phyloP scores from a whole-genome alignment of 2,329 filamentous ascomycete species.

The Orbilia oligospora region DNA sequence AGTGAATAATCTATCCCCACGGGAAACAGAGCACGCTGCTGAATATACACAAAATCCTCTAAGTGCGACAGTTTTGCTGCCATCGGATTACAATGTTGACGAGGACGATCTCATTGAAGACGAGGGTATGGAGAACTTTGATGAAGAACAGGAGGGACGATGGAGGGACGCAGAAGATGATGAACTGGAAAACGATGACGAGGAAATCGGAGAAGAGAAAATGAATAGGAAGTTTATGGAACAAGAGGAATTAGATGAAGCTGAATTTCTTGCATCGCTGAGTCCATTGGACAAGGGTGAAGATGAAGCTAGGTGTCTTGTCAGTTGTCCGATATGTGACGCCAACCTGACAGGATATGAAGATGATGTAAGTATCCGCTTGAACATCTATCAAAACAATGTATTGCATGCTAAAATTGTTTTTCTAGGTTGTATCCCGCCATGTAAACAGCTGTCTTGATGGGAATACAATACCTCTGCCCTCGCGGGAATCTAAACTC shows the following conservation, averaged over 20 bases:
- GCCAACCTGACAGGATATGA: slow-evolving; percentile 60
- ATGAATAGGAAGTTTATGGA: slow-evolving; percentile 77
- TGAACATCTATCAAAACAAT: slow-evolving; percentile 63
- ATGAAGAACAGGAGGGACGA: slow-evolving; percentile 55
- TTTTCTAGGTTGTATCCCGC: slow-evolving; percentile 78
- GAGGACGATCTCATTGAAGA: slow-evolving; percentile 58
- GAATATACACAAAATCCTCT: background rate
- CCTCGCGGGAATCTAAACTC: slow-evolving; percentile 63
- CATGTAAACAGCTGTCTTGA: slow-evolving; percentile 97
- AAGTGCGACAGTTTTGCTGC: background rate
- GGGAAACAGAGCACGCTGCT: slow-evolving; percentile 10
- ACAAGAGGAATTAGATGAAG: slow-evolving; percentile 75
- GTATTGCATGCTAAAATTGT: slow-evolving; percentile 74
- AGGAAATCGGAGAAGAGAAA: slow-evolving; percentile 73
- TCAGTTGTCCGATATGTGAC: slow-evolving; percentile 61
- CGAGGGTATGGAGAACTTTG: slow-evolving; percentile 58
- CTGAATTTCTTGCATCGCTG: slow-evolving; percentile 74
- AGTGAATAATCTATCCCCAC: slow-evolving; percentile 3
- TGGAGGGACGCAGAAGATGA: slow-evolving; percentile 65
- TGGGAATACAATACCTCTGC: slow-evolving; percentile 78
- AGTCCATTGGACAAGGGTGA: slow-evolving; percentile 66
- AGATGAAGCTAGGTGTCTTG: slow-evolving; percentile 64
- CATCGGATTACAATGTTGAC: slow-evolving; percentile 4
- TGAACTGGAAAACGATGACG: slow-evolving; percentile 72
- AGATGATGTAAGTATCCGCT: slow-evolving; percentile 63